phyloP scores from a whole-genome alignment of 345 rosid genomes.

The Chamaenerion angustifolium region DNA sequence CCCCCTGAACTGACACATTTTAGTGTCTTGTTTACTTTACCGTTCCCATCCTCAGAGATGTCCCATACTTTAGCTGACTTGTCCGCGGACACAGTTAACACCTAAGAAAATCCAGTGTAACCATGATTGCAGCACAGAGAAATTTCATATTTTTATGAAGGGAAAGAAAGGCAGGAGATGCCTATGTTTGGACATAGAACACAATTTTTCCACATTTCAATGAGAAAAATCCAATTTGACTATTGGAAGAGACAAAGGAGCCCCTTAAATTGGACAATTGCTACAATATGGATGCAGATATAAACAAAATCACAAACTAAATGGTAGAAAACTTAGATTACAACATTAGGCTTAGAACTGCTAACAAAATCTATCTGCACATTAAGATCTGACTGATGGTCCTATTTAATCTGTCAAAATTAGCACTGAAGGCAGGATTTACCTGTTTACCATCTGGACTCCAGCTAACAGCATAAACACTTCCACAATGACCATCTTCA shows the following conservation, averaged over 20 bases:
- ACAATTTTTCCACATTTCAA: too few species aligned
- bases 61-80: slow-evolving; percentile 96
- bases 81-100: slow-evolving; percentile 86
- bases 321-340: too few species aligned
- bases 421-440: slow-evolving; percentile 1
- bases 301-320: too few species aligned
- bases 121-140: background rate
- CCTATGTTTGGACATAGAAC: too few species aligned
- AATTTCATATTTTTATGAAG: background rate
- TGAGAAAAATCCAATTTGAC: too few species aligned
- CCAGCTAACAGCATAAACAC: slow-evolving; percentile 89
- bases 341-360: too few species aligned
- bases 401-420: background rate
- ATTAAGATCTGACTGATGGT: too few species aligned
- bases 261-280: too few species aligned
- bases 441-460: slow-evolving; percentile 92
- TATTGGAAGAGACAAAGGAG: too few species aligned
- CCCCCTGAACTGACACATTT: slow-evolving; percentile 57
- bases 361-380: too few species aligned
- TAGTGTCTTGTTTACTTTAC: slow-evolving; percentile 57
- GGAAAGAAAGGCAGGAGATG: too few species aligned
- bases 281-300: too few species aligned
- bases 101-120: slow-evolving; percentile 22
- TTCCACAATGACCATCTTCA: slow-evolving; percentile 81
- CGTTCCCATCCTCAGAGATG: slow-evolving; percentile 56